Percentiles rank a stretch among this genome's conserved stretches.
phyloP scores from a whole-genome alignment of 352 stramenopile species.

The Phytophthora lateralis region DNA sequence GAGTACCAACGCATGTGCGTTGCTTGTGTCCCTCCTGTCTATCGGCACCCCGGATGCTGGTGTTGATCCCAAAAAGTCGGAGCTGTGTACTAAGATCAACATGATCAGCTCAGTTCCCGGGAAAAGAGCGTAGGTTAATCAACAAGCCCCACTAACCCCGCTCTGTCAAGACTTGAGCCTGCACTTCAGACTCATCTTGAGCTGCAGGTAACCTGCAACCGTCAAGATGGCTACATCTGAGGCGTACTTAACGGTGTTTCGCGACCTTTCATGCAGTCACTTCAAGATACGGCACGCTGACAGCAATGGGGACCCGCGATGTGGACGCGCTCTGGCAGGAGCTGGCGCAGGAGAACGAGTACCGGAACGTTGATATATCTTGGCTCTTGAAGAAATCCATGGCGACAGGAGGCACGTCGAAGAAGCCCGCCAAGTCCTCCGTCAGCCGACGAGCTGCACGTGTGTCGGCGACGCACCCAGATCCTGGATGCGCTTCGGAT shows the following conservation, averaged over 20 bases:
- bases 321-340: slow-evolving; percentile 59
- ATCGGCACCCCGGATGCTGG: no score
- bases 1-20: no score
- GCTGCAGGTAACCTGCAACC: neutral
- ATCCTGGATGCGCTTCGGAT: slow-evolving; percentile 1
- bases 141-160: no score
- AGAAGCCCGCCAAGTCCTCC: slow-evolving; percentile 10
- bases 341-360: slow-evolving; percentile 44
- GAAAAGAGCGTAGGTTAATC: no score
- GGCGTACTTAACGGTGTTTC: slow-evolving; percentile 11
- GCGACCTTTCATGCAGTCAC: slow-evolving; percentile 20
- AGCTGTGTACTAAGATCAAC: no score
- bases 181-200: no score
- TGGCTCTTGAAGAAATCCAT: slow-evolving; percentile 52
- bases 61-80: no score
- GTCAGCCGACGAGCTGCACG: slow-evolving; percentile 1
- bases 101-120: no score
- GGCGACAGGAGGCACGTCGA: slow-evolving; percentile 3
- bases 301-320: slow-evolving; percentile 24
- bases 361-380: slow-evolving; percentile 28
- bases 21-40: no score
- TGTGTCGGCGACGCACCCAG: slow-evolving; percentile 1
- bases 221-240: slow-evolving; percentile 6
- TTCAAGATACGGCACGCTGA: slow-evolving; percentile 9
- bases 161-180: neutral